Conservation (phyloP, 2,329 filamentous ascomycete species). For the Epichloe uncinata region DNA sequence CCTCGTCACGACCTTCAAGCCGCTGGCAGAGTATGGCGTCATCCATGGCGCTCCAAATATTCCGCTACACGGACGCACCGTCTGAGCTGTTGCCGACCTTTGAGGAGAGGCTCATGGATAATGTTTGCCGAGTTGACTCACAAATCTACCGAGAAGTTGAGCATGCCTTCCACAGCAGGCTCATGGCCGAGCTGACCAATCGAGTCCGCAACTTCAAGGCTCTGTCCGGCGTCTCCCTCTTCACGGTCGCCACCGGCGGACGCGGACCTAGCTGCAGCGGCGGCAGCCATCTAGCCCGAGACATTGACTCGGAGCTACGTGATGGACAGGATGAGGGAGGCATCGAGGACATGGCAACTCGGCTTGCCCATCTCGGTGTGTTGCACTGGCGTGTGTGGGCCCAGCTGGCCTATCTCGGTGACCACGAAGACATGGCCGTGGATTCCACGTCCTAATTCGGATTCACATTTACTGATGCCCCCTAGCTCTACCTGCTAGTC, state of each 20-base stretch:
- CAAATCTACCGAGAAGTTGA: slow-evolving; percentile 36
- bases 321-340: slow-evolving; percentile 38
- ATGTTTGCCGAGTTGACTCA: slow-evolving; percentile 29
- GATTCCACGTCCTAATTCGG: slow-evolving; percentile 10
- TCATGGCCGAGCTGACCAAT: slow-evolving; percentile 34
- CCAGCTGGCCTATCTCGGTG: slow-evolving; percentile 52
- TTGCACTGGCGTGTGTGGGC: slow-evolving; percentile 88
- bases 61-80: slow-evolving; percentile 41
- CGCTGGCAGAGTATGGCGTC: slow-evolving; percentile 41
- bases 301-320: slow-evolving; percentile 21
- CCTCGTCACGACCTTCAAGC: slow-evolving; percentile 26
- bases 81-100: slow-evolving; percentile 32
- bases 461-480: background rate
- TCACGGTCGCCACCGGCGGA: slow-evolving; percentile 40
- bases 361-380: slow-evolving; percentile 69
- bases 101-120: slow-evolving; percentile 34
- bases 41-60: slow-evolving; percentile 43
- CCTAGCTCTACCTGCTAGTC: too few relatives aligned
- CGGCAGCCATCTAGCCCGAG: slow-evolving; percentile 19
- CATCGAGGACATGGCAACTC: slow-evolving; percentile 56
- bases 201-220: slow-evolving; percentile 40
- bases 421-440: slow-evolving; percentile 22
- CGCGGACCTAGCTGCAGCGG: slow-evolving; percentile 27
- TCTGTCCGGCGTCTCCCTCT: slow-evolving; percentile 39
- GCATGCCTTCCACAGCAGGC: slow-evolving; percentile 32